These are phyloP conservation scores for Rhinocladiella mackenziei DNA, from an alignment of 2,329 filamentous ascomycete genomes.

Conservation along the genomic window DNA sequence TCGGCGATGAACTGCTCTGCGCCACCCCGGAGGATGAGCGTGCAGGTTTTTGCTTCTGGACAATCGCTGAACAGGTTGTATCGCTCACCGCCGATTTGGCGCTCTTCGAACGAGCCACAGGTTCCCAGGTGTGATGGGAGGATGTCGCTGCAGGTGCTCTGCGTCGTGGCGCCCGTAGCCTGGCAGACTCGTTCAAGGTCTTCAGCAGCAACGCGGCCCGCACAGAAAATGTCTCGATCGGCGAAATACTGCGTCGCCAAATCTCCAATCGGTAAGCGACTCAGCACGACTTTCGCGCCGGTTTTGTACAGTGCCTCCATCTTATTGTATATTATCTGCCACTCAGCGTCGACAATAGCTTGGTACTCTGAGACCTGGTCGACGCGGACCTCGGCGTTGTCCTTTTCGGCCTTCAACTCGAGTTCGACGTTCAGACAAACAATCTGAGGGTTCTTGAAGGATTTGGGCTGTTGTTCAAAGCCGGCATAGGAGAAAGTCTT, in stretches of 20 bases:
- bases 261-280: constrained; percentile 95
- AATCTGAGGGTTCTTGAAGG: constrained; percentile 90
- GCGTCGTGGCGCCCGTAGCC: constrained; percentile 84
- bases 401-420: constrained; percentile 97
- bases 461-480: constrained; percentile 98
- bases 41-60: constrained; percentile 93
- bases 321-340: constrained; percentile 99
- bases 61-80: constrained; percentile 99
- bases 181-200: constrained; percentile 96
- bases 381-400: constrained; percentile 96
- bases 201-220: constrained; percentile 82
- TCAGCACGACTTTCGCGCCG: constrained; percentile 93
- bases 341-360: constrained; percentile 97
- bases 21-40: constrained; percentile 86
- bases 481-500: constrained; percentile 99
- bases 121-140: constrained; percentile 81
- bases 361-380: constrained; percentile 99
- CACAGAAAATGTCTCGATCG: constrained; percentile 97
- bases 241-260: constrained; percentile 93
- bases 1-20: constrained; percentile 99
- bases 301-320: constrained; percentile 91
- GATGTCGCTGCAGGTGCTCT: constrained; percentile 97
- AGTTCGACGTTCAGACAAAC: constrained; percentile 97
- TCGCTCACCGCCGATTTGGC: constrained; percentile 92
- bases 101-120: constrained; percentile 87